Evolutionary conservation across 148 eudicot genomes (phyloP).

Genomic region (Chenopodium album): DNA sequence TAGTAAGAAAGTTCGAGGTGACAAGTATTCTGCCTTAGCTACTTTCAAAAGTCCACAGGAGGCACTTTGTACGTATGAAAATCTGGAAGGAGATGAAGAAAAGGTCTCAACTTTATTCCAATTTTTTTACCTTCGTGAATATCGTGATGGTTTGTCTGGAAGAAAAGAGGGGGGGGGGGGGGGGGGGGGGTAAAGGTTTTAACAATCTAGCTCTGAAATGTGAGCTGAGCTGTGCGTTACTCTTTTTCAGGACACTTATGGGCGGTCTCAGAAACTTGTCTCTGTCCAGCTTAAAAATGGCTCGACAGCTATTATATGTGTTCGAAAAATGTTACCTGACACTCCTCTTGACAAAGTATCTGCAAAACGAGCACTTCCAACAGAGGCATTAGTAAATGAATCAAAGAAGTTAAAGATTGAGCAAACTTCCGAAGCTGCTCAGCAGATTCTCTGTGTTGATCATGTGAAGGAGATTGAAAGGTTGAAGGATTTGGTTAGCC

Average conservation of each 20-base stretch:
- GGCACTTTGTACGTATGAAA: constrained; percentile 57
- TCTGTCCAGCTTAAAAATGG: constrained; percentile 55
- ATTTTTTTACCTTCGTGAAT: no score
- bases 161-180: neutral
- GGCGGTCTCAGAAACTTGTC: constrained; percentile 57
- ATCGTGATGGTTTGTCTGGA: neutral
- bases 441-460: constrained; percentile 34
- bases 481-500: constrained; percentile 53
- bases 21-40: constrained; percentile 54
- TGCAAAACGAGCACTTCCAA: constrained; percentile 51
- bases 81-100: constrained; percentile 44
- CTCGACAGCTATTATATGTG: constrained; percentile 41
- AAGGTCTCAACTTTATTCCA: constrained; percentile 35
- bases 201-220: constrained; percentile 1
- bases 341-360: constrained; percentile 22
- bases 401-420: constrained; percentile 55
- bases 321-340: constrained; percentile 55
- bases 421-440: constrained; percentile 21
- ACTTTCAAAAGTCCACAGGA: constrained; percentile 49
- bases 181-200: no score
- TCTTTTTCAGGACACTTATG: constrained; percentile 56
- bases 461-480: constrained; percentile 65
- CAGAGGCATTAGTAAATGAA: constrained; percentile 28
- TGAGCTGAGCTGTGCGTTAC: constrained; percentile 2
- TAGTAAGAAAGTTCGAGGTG: constrained; percentile 42